Evolutionary conservation across 495 filamentous ascomycete genomes (phyloP).

Genomic region (Talaromyces stipitatus): DNA sequence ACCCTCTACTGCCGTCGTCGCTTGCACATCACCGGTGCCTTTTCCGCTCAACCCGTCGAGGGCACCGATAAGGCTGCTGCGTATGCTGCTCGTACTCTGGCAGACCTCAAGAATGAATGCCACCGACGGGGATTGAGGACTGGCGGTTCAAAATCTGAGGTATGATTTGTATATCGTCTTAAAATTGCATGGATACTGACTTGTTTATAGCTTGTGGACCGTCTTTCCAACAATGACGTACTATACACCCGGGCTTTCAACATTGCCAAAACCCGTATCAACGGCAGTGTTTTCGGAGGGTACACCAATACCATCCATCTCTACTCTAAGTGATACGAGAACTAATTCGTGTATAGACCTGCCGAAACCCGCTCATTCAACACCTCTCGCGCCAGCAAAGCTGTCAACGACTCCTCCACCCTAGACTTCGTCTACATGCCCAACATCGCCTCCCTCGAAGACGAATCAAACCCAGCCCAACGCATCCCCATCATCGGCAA

Average conservation of each 20-base stretch:
- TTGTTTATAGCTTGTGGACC: conserved; percentile 36
- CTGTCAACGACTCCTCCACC: conserved; percentile 49
- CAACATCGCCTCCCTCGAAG: conserved; percentile 36
- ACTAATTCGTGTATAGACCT: conserved; percentile 6
- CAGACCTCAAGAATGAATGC: conserved; percentile 36
- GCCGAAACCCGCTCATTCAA: conserved; percentile 46
- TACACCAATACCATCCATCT: conserved; percentile 15
- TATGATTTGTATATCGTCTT: conserved; percentile 7
- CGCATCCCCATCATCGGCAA: conserved; percentile 50
- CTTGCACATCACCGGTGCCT: conserved; percentile 49
- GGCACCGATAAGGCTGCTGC: conserved; percentile 26
- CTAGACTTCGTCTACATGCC: conserved; percentile 61
- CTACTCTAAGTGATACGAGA: not conserved
- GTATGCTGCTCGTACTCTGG: conserved; percentile 26
- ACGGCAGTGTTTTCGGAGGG: conserved; percentile 32
- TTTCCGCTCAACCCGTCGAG: conserved; percentile 35
- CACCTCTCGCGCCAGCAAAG: conserved; percentile 46
- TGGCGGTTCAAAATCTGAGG: conserved; percentile 30
- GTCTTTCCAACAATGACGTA: conserved; percentile 46
- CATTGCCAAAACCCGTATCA: conserved; percentile 43
- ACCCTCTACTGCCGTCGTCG: conserved; percentile 28
- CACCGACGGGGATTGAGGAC: conserved; percentile 25
- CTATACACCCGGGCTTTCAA: conserved; percentile 46
- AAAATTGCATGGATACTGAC: not conserved
- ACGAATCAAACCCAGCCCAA: conserved; percentile 17